Evolutionary conservation across 805 yeast species (phyloP), one percentile per base, ranked within the genome.

Genomic region (Kazachstania kunashirensis): DNA sequence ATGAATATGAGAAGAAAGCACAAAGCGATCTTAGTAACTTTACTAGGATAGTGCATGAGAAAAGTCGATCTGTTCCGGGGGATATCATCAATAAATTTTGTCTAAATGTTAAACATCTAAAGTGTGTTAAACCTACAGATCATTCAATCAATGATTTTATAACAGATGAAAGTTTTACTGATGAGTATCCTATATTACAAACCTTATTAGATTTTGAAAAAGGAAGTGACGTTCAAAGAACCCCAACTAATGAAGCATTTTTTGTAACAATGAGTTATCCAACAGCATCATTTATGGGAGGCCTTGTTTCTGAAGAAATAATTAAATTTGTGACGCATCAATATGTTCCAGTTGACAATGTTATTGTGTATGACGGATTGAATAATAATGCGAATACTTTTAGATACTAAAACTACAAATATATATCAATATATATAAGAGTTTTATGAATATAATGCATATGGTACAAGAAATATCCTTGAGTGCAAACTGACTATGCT

Each of bases 261-360:
- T 9, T n/a, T 13, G 15, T 27, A 3, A 67, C 75, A 12, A 62
- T 79, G 15, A 23, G 13, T 11, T 68, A 39, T 30, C 34, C 42
- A 10, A 38, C 43, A 7, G 25, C 35, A 6, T 26, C 95, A 4
- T 57, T 84, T 3, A 63, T 84, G 45, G 97, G 96, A 2, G 97
- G 96, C 0, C 63, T 88, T 10, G 86, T 75, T 0, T 79, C 85
- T 3, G 96, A 89, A 53, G 98, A 89, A 53, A 76, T 73, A 4
- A 65, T 84, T 35, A 89, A 92, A 59, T 52, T 75, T 3, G 47
- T 83, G 17, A 84, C 95, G 2, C 70, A 72, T 25, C 97, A 89
- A 57, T 86, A 84, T 47, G 67, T 79, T 5, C 94, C 96, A 1
- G 49, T 85, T 29, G 78, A 79, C 44, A 82, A 84, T 47, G 60